Conservation (phyloP, 1,139 yeast genomes). For the Blastobotrys arbuscula region DNA sequence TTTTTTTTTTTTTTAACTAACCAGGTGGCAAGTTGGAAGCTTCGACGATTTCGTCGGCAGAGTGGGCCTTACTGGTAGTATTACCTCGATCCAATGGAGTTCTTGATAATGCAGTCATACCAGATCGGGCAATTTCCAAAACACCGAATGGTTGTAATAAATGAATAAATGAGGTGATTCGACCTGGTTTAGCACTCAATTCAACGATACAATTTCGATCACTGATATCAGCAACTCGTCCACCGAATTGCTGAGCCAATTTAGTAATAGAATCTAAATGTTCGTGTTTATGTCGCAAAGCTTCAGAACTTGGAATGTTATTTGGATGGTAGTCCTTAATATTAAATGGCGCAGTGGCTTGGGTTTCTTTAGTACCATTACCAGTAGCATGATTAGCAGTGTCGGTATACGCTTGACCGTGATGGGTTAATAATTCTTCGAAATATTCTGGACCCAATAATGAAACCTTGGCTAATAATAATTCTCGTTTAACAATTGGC, state of each 20-base stretch:
- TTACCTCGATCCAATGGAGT: conserved; percentile 65
- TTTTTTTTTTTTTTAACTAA: conserved; percentile 33
- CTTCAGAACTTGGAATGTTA: conserved; percentile 85
- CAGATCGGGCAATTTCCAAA: conserved; percentile 92
- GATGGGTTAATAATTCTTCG: conserved; percentile 88
- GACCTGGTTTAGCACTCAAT: conserved; percentile 86
- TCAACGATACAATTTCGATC: conserved; percentile 94
- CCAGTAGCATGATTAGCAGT: conserved; percentile 29
- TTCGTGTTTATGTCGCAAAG: conserved; percentile 86
- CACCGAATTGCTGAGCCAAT: conserved; percentile 83
- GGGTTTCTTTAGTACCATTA: conserved; percentile 6
- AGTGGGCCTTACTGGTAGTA: conserved; percentile 44
- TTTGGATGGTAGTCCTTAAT: conserved; percentile 61
- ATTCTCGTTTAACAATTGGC: conserved; percentile 84
- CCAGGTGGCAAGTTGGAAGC: conserved; percentile 75
- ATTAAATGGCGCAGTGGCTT: conserved; percentile 22
- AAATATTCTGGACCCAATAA: conserved; percentile 95
- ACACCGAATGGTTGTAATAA: conserved; percentile 94
- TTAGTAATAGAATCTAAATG: conserved; percentile 82
- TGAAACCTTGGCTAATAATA: conserved; percentile 85
- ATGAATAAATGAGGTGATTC: conserved; percentile 79
- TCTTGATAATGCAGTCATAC: conserved; percentile 98
- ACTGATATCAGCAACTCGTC: conserved; percentile 84
- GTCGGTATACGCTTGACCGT: conserved; percentile 43
- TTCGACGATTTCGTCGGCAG: conserved; percentile 55